Conservation (phyloP, 306 rosid species). For the Lathyrus oleraceus region DNA sequence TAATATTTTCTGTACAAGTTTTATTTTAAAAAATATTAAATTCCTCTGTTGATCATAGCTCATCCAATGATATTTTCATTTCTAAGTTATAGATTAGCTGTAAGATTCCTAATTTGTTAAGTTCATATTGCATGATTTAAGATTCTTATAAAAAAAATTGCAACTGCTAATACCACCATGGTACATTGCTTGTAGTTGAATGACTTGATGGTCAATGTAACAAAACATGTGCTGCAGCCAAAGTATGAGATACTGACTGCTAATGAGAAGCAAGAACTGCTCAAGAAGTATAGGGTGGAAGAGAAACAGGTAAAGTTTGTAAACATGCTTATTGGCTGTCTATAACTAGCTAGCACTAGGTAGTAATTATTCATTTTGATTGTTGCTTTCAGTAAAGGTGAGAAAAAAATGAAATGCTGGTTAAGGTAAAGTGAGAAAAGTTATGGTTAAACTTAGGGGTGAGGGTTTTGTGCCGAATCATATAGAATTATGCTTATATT, state of each 20-base stretch:
- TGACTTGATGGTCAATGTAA: conserved; percentile 51
- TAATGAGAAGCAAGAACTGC: conserved; percentile 43
- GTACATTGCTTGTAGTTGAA: conserved; percentile 35
- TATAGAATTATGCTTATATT: not conserved
- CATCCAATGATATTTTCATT: not conserved
- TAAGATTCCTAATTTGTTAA: conserved; percentile 1
- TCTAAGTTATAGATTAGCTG: not conserved
- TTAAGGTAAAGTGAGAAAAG: not conserved
- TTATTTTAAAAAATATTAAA: not conserved
- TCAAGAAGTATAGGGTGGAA: conserved; percentile 40
- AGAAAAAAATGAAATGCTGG: not conserved
- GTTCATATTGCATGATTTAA: not conserved
- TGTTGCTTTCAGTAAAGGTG: not conserved
- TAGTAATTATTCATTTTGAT: not conserved
- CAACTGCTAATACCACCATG: conserved; percentile 16
- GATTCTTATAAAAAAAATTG: not conserved
- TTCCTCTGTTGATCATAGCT: not conserved
- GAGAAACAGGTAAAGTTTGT: conserved; percentile 47
- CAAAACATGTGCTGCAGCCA: conserved; percentile 50
- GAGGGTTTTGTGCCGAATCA: not conserved
- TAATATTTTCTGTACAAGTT: not conserved
- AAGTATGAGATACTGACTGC: conserved; percentile 45
- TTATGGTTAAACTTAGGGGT: not conserved
- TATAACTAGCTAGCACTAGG: not conserved
- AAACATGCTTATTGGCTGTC: not conserved